Conservation (phyloP, 306 rosid genomes). For the Malus sylvestris region DNA sequence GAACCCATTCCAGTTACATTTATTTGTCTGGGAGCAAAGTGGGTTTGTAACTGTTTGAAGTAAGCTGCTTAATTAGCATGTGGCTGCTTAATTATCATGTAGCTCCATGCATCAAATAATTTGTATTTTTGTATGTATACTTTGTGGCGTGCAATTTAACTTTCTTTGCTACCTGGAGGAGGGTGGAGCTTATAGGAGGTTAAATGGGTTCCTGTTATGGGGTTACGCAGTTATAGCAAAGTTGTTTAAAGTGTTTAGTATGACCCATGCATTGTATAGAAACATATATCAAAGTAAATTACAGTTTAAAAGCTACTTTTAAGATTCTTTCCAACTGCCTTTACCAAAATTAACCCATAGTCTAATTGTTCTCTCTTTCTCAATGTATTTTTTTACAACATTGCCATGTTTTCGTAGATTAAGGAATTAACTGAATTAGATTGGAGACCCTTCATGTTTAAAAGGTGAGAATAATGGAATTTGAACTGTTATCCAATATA, state of each 20-base stretch:
- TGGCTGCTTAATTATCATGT: background rate
- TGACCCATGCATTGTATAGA: background rate
- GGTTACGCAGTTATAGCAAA: background rate
- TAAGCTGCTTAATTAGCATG: background rate
- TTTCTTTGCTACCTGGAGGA: background rate
- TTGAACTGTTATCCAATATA: background rate
- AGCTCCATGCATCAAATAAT: background rate
- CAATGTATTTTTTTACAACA: background rate
- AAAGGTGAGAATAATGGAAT: background rate
- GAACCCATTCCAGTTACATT: background rate
- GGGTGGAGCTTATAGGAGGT: background rate
- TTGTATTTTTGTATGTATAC: too few relatives aligned
- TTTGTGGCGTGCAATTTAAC: background rate
- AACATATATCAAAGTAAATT: background rate
- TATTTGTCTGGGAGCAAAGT: background rate
- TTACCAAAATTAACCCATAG: background rate
- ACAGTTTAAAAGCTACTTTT: background rate
- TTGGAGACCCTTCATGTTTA: background rate
- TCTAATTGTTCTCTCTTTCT: background rate
- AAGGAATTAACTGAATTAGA: background rate
- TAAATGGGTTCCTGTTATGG: background rate
- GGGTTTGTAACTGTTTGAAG: background rate
- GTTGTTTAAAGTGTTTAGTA: background rate
- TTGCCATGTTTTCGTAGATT: background rate
- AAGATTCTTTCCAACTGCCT: background rate